Evolutionary conservation across 2,329 filamentous ascomycete genomes (phyloP), one percentile per base, ranked within the genome.

Genomic region (Trichoderma breve): DNA sequence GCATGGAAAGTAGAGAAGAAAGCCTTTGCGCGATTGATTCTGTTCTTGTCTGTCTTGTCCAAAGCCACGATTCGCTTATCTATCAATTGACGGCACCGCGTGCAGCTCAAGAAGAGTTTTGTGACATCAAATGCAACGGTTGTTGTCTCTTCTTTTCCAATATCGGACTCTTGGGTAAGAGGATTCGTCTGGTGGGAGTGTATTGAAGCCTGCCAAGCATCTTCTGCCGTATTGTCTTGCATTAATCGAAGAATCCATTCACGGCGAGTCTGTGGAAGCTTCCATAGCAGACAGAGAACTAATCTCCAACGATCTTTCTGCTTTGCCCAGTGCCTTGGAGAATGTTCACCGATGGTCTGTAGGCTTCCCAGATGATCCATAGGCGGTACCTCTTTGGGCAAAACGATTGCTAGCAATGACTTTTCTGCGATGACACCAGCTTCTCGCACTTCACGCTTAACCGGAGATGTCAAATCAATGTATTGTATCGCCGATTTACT

Each of bases 21-120:
- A 18, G 14, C 24, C 6, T 75, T 67, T 30, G 67, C 43, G 36
- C 39, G 57, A 32, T 61, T 24, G 30, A 77, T 62, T 43, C 71
- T 76, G 9, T 73, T 73, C 4, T 71, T 75, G 28, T 77, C 72
- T 53, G 73, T 77, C 6, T 65, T 55, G 8, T 55, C 60, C n/a
- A 79, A 65, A 6, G 65, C 67, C 12, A 73, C 21, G 24, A 81
- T 34, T 5, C 74, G 73, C 4, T 68, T 64, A 11, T 80, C 77
- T 30, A 70, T 72, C 24, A 70, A 73, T 24, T 75, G 39, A 36
- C 76, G 78, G 26, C 76, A 77, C 43, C 74, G 76, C 6, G 77
- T 66, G 62, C 79, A 81, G 62, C 76, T 78, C 8, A 80, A 68
- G 57, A 80, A 82, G 9, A 80, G 39, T 18, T 77, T 76, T 8